These are phyloP conservation scores for Massariosphaeria phaeospora DNA, from an alignment of 495 filamentous ascomycete species.

Conservation along the genomic window DNA sequence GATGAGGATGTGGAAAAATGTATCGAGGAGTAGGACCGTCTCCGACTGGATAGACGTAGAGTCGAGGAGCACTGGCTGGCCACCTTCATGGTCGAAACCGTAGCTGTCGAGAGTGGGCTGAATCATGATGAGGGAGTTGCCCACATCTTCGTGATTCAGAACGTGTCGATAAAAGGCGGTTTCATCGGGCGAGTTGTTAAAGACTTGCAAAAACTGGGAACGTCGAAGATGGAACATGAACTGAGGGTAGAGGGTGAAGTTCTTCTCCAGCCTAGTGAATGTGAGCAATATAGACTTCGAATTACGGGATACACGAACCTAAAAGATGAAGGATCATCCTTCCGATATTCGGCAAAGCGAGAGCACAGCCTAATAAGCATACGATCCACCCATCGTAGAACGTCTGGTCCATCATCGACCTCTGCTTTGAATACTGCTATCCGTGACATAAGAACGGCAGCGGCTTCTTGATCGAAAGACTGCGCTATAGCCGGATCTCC, in stretches of 20 bases:
- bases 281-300: conserved; percentile 9
- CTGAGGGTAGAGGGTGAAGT: conserved; percentile 97
- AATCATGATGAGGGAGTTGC: conserved; percentile 97
- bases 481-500: conserved; percentile 97
- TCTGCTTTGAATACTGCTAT: conserved; percentile 99
- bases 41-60: conserved; percentile 93
- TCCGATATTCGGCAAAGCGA: conserved; percentile 95
- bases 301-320: conserved; percentile 38
- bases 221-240: conserved; percentile 99
- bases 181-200: conserved; percentile 99
- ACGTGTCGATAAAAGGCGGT: conserved; percentile 98
- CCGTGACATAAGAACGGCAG: conserved; percentile 95
- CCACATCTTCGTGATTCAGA: conserved; percentile 93
- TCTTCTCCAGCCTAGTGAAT: conserved; percentile 73
- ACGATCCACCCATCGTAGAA: conserved; percentile 95
- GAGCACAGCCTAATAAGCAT: conserved; percentile 98
- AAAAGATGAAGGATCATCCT: conserved; percentile 97
- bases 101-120: conserved; percentile 98
- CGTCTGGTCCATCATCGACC: conserved; percentile 98
- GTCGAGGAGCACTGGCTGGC: conserved; percentile 86
- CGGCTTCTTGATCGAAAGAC: conserved; percentile 97
- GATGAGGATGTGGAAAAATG: conserved; percentile 99
- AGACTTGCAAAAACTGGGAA: conserved; percentile 97
- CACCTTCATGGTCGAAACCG: conserved; percentile 88
- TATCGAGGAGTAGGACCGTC: conserved; percentile 92